A percentile compares a stretch with the other conserved stretches of the same genome.
Conservation (phyloP, 768 basidiomycete species). For the Tricholoma bakamatsutake region DNA sequence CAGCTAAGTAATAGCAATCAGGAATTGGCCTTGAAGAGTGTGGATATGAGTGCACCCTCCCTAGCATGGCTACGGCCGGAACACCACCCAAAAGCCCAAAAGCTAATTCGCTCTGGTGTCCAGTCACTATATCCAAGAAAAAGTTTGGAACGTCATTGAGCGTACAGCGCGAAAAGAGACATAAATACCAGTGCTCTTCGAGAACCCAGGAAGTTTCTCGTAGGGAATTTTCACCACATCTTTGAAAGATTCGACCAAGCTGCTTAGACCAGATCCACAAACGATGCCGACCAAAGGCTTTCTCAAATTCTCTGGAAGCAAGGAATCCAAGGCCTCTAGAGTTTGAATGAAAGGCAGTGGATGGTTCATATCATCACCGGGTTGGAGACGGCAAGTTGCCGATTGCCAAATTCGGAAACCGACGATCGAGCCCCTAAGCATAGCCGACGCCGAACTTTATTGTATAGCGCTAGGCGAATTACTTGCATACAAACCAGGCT, state of each 20-base stretch:
- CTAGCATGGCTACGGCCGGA: conserved; percentile 87
- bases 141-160: background rate
- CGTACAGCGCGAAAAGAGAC: background rate
- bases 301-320: conserved; percentile 29
- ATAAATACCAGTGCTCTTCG: conserved; percentile 65
- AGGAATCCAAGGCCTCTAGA: background rate
- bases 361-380: background rate
- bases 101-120: conserved; percentile 75
- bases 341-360: background rate
- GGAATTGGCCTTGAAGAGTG: background rate
- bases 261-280: conserved; percentile 82
- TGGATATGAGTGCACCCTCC: conserved; percentile 47
- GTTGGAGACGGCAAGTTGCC: no score
- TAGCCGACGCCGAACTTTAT: no score
- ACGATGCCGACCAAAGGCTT: conserved; percentile 73
- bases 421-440: no score
- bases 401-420: no score
- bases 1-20: conserved; percentile 41
- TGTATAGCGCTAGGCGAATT: no score
- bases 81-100: conserved; percentile 79
- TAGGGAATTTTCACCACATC: conserved; percentile 62
- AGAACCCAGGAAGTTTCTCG: conserved; percentile 64
- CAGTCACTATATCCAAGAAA: conserved; percentile 47
- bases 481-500: no score
- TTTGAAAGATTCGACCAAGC: conserved; percentile 56